These are phyloP conservation scores for Coccomyxa sp. DNA, from an alignment of 139 green algal species.

Conservation along the genomic window DNA sequence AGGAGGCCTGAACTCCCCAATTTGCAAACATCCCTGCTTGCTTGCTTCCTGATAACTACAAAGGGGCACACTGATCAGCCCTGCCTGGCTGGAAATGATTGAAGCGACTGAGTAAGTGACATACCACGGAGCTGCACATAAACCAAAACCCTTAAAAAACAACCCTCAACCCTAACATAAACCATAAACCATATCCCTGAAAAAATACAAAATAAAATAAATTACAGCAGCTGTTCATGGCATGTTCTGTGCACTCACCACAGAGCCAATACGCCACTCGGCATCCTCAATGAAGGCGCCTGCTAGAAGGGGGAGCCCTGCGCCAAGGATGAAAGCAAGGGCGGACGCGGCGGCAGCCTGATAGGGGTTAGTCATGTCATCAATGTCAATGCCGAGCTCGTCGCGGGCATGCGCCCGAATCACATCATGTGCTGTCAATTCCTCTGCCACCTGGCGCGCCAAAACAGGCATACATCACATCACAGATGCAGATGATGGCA, in stretches of 20 bases:
- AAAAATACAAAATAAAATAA: no score
- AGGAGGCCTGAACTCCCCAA: no score
- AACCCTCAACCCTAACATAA: no score
- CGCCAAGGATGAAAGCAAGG: constrained; percentile 54
- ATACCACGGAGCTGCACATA: no score
- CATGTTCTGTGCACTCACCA: not conserved
- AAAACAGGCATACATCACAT: not conserved
- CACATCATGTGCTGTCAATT: constrained; percentile 65
- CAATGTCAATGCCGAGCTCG: constrained; percentile 86
- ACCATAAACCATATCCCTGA: no score
- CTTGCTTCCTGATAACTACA: no score
- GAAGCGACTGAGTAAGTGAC: no score
- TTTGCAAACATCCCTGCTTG: no score
- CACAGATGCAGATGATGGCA: not conserved
- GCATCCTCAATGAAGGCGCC: constrained; percentile 51
- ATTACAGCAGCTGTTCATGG: no score
- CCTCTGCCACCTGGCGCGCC: constrained; percentile 31
- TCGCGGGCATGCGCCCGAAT: constrained; percentile 75
- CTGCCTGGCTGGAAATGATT: no score
- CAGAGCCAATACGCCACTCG: constrained; percentile 1
- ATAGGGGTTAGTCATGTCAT: constrained; percentile 75
- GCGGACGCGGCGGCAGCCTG: constrained; percentile 54
- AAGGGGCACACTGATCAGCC: no score
- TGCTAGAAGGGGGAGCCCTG: constrained; percentile 58
- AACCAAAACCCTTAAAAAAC: no score